Evolutionary conservation across 345 rosid genomes (phyloP), one percentile per base, ranked within the genome.

Genomic region (Adansonia digitata): DNA sequence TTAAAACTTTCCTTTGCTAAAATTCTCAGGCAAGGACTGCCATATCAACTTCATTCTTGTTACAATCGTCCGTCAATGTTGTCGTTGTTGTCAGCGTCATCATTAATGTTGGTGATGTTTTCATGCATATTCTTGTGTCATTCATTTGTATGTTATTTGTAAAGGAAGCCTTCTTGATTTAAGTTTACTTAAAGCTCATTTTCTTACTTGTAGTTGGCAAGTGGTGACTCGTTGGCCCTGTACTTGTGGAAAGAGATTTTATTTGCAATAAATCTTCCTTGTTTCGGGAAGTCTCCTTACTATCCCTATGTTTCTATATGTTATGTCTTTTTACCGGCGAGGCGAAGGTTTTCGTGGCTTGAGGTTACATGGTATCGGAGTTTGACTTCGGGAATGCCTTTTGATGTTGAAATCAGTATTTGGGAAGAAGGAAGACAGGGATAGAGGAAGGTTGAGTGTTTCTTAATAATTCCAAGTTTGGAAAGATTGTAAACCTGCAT

Each of bases 71-170:
- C n/a, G n/a, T n/a, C n/a, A n/a, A n/a, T n/a, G n/a, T n/a, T 15
- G 5, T 31, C 2, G 35, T 27, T 7, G 40, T n/a, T 61, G 42
- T 56, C 62, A 14, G 1, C 18, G 20, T 18, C 24, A 18, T 34
- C 3, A 39, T 63, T 35, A 63, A 5, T n/a, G 34, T 34, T 34
- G 34, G n/a, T 51, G 74, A 37, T 71, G 62, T 34, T 13, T 45
- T 20, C 20, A 69, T 69, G 72, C 40, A 53, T 71, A 14, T 71
- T n/a, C 34, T 34, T 35, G 74, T 71, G 63, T 24, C 64, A 20
- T 53, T 37, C 17, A 18, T 18, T 20, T 20, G 10, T 35, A 34
- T 37, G 20, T 15, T 27, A 24, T 46, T 69, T 69, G 72, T 27
- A 42, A 17, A 17, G 40, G 72, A 46, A 6, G 40, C 31, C 31